These are phyloP conservation scores for Cavenderia fasciculata DNA, from an alignment of 78 protist species.

Conservation along the genomic window DNA sequence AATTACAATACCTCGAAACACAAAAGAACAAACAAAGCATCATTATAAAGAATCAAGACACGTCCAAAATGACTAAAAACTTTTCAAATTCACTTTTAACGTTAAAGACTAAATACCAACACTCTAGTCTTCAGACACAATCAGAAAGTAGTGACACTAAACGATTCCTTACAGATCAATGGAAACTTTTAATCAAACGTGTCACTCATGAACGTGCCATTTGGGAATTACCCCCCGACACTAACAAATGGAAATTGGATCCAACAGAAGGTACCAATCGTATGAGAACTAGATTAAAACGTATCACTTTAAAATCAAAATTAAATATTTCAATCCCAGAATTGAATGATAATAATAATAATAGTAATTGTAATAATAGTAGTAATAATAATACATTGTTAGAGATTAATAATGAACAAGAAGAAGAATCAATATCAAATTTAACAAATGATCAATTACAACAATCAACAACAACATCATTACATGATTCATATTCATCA, in stretches of 20 bases:
- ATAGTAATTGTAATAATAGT: not conserved
- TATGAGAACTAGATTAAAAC: slow-evolving; percentile 55
- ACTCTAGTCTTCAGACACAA: slow-evolving; percentile 14
- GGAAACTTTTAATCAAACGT: slow-evolving; percentile 54
- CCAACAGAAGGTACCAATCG: slow-evolving; percentile 77
- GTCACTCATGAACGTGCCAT: slow-evolving; percentile 66
- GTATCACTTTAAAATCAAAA: not conserved
- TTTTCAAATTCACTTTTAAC: slow-evolving; percentile 11
- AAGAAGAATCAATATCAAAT: not conserved
- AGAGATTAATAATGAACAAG: not conserved
- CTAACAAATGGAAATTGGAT: slow-evolving; percentile 67
- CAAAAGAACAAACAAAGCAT: slow-evolving; percentile 47
- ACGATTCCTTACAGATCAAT: slow-evolving; percentile 61
- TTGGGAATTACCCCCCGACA: slow-evolving; percentile 21
- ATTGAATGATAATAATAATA: not conserved
- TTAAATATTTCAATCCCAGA: too few relatives aligned
- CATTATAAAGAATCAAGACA: slow-evolving; percentile 46
- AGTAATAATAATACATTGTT: not conserved
- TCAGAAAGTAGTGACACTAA: slow-evolving; percentile 24
- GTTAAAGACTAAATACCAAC: slow-evolving; percentile 30
- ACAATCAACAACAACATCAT: not conserved
- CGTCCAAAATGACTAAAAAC: slow-evolving; percentile 38
- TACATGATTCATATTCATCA: slow-evolving; percentile 14
- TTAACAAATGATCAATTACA: slow-evolving; percentile 1
- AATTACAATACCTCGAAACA: slow-evolving; percentile 46